Percentiles rank a stretch among this genome's conserved stretches.
Conservation (phyloP, 2,329 filamentous ascomycete species). For the Colletotrichum neosansevieriae region DNA sequence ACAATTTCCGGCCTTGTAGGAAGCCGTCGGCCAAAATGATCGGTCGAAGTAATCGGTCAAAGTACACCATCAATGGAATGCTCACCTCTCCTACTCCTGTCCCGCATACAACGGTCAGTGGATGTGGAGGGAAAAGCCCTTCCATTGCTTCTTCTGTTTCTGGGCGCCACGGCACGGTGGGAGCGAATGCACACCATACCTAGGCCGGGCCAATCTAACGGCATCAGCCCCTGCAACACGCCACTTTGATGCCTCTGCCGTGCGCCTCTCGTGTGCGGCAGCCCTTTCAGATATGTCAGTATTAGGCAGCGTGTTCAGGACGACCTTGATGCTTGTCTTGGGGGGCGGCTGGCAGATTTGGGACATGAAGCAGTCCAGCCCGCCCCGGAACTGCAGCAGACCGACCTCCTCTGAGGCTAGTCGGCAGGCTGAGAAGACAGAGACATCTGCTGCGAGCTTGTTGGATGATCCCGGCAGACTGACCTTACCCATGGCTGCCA, state of each 20-base stretch:
- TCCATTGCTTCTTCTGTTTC: conserved; percentile 11
- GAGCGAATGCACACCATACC: conserved; percentile 32
- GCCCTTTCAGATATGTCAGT: neutral
- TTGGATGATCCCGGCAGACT: conserved; percentile 32
- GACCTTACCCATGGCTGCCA: conserved; percentile 31
- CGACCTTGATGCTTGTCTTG: conserved; percentile 31
- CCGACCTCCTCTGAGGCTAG: neutral
- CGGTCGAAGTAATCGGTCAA: conserved; percentile 6
- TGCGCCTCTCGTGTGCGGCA: conserved; percentile 23
- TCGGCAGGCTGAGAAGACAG: conserved; percentile 6
- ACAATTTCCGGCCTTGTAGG: conserved; percentile 1
- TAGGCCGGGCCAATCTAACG: conserved; percentile 21
- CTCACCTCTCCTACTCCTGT: conserved; percentile 5
- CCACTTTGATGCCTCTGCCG: conserved; percentile 33
- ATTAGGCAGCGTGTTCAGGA: neutral
- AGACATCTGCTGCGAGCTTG: conserved; percentile 16
- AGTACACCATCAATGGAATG: conserved; percentile 9
- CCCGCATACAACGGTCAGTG: neutral
- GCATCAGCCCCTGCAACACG: conserved; percentile 25
- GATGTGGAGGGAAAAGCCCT: neutral
- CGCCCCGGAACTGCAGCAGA: conserved; percentile 3
- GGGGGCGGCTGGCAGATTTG: conserved; percentile 23
- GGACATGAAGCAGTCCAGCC: conserved; percentile 30
- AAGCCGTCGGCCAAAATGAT: neutral
- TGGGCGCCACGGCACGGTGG: conserved; percentile 26